Evolutionary conservation across 2,329 filamentous ascomycete genomes (phyloP), one percentile per base, ranked within the genome.

Genomic region (Penicillium sp.): DNA sequence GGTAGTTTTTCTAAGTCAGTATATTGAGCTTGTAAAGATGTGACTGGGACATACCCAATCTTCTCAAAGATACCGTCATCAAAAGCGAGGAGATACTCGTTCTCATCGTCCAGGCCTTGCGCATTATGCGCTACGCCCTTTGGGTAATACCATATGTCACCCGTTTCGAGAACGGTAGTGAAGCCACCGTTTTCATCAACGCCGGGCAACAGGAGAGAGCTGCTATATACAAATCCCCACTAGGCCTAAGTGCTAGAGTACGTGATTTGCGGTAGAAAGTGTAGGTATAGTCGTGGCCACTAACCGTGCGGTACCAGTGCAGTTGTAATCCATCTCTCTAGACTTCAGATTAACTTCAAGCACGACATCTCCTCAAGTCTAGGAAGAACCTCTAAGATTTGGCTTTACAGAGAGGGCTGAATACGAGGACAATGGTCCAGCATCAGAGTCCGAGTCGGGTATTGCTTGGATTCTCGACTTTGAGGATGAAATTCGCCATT

Each of bases 141-240:
- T 31, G 85, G 85, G 61, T 87, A 87, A 66, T 87, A 87, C 84
- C 85, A 88, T 45, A 87, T 82, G 56, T 88, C 86, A 16, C 86
- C 85, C 45, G 80, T 83, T 46, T 78, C 77, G 13, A 86, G 79
- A 54, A 77, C 79, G 75, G 64, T 82, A 80, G 46, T 78, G 68
- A 32, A 66, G 4, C 55, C 51, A n/a, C 86, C 86, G 34, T 83
- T 72, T 65, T 87, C 82, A 57, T 88, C 82, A 4, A 88, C 84
- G 1, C 82, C 83, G 1, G 82, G 84, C 23, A 87, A 68, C 5
- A 83, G 66, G 6, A 88, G 77, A 2, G 78, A 77, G 5, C 86
- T 85, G 37, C 75, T 63, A 61, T 84, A 86, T 0, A 88, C 78
- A 56, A 85, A 82, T 1, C 84, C 85, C 85, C 85, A 88, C 75